Percentiles rank a stretch among this genome's conserved stretches.
These are phyloP conservation scores for Carpinus viminea DNA, from an alignment of 306 rosid species.

Conservation along the genomic window DNA sequence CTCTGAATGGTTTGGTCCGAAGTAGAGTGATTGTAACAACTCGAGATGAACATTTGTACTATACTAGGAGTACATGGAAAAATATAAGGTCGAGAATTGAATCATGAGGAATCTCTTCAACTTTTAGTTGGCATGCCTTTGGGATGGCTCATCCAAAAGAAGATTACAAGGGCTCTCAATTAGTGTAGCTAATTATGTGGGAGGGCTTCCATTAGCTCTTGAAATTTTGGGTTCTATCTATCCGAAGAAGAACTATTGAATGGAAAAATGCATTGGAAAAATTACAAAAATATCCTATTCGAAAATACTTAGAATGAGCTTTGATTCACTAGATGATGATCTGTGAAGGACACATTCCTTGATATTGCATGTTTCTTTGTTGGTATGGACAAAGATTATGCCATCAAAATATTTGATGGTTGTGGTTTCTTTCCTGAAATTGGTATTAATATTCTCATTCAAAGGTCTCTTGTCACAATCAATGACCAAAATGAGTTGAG, in stretches of 20 bases:
- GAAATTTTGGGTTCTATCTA: constrained; percentile 37
- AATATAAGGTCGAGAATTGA: background rate
- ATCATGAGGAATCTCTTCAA: constrained; percentile 23
- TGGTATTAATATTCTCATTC: constrained; percentile 29
- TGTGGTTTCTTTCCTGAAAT: constrained; percentile 39
- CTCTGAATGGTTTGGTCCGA: constrained; percentile 20
- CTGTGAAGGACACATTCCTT: constrained; percentile 34
- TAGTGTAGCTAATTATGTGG: constrained; percentile 18
- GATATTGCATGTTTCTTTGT: constrained; percentile 45
- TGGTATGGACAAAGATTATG: constrained; percentile 24
- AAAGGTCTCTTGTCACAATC: constrained; percentile 31
- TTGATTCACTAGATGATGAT: constrained; percentile 21
- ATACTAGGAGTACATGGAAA: background rate
- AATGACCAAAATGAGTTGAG: background rate
- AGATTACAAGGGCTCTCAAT: constrained; percentile 10
- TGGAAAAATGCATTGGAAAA: constrained; percentile 34
- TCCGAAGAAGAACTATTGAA: constrained; percentile 7
- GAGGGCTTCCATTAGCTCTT: constrained; percentile 47
- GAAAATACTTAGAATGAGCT: constrained; percentile 25
- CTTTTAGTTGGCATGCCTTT: constrained; percentile 45
- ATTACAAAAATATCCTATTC: constrained; percentile 32
- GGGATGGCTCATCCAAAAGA: background rate
- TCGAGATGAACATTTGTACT: constrained; percentile 5
- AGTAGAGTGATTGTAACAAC: constrained; percentile 37
- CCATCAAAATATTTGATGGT: constrained; percentile 19